Evolutionary conservation across 768 basidiomycete genomes (phyloP).

Genomic region (Serendipita sp.): DNA sequence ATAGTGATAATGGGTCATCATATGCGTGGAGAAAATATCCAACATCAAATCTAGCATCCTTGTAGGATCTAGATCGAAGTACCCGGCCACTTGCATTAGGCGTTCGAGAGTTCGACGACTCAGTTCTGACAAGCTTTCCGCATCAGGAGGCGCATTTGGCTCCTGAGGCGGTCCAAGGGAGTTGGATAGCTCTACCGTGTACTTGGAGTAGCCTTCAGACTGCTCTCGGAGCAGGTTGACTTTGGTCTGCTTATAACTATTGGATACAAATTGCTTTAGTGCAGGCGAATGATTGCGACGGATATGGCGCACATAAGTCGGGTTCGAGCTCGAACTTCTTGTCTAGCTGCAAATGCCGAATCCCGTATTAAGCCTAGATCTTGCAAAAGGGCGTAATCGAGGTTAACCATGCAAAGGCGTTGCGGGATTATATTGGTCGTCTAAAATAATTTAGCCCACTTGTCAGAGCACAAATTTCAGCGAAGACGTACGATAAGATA

Average conservation of each 20-base stretch:
- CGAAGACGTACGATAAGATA: background rate
- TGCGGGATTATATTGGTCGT: background rate
- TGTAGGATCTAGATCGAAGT: slow-evolving; percentile 93
- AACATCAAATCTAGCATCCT: slow-evolving; percentile 85
- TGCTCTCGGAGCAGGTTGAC: slow-evolving; percentile 95
- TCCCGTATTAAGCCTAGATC: slow-evolving; percentile 5
- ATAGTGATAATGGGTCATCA: slow-evolving; percentile 72
- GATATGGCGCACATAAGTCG: slow-evolving; percentile 11
- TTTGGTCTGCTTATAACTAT: slow-evolving; percentile 92
- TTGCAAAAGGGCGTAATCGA: background rate
- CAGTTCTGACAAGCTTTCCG: slow-evolving; percentile 31
- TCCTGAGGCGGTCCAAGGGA: slow-evolving; percentile 63
- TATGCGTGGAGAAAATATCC: slow-evolving; percentile 72
- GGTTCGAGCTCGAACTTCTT: slow-evolving; percentile 12
- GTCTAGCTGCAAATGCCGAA: background rate
- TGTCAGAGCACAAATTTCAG: background rate
- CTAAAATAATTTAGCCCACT: background rate
- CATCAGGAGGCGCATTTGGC: slow-evolving; percentile 14
- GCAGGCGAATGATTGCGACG: background rate
- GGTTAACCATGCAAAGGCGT: background rate
- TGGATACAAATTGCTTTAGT: background rate
- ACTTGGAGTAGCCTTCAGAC: slow-evolving; percentile 92
- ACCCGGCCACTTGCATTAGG: slow-evolving; percentile 57
- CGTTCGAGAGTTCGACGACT: slow-evolving; percentile 41
- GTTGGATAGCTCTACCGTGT: slow-evolving; percentile 68